phyloP scores from a whole-genome alignment of 371 early-diverging fungal genomes.

The Mortierella sp. region DNA sequence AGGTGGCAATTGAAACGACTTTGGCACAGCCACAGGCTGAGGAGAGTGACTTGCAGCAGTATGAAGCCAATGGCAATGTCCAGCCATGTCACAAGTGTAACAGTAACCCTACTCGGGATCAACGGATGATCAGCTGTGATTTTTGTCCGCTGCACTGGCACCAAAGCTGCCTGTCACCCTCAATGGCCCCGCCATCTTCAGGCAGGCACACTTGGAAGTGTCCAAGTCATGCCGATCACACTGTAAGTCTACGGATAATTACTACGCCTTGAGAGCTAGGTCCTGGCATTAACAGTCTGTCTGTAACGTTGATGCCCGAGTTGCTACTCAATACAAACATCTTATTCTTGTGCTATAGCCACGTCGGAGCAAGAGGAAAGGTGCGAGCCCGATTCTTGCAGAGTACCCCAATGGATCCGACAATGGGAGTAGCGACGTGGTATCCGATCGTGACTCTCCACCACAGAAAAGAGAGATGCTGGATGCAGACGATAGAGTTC shows the following conservation, averaged over 20 bases:
- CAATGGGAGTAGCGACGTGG: constrained; percentile 54
- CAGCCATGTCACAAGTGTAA: constrained; percentile 73
- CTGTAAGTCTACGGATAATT: background rate
- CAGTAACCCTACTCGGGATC: constrained; percentile 63
- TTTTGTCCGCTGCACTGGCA: constrained; percentile 91
- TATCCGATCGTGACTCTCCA: constrained; percentile 23
- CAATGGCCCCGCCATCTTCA: constrained; percentile 76
- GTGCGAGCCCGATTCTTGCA: constrained; percentile 18
- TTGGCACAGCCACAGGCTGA: constrained; percentile 23
- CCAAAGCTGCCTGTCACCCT: constrained; percentile 88
- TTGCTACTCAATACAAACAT: background rate
- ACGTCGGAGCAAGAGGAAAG: constrained; percentile 38
- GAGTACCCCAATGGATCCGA: constrained; percentile 30
- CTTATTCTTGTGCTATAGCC: constrained; percentile 10
- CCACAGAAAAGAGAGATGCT: constrained; percentile 6
- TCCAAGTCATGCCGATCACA: constrained; percentile 56
- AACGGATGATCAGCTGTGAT: constrained; percentile 80
- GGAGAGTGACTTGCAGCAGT: constrained; percentile 31
- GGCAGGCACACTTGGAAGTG: constrained; percentile 85
- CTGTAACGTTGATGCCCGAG: too few relatives aligned
- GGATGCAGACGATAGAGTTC: constrained; percentile 41
- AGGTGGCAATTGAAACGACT: background rate
- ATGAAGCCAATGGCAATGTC: constrained; percentile 62
- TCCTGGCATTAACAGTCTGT: too few relatives aligned
- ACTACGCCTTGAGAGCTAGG: too few relatives aligned